Evolutionary conservation across 257 asterid genomes (phyloP).

Genomic region (Gentiana macrophylla): DNA sequence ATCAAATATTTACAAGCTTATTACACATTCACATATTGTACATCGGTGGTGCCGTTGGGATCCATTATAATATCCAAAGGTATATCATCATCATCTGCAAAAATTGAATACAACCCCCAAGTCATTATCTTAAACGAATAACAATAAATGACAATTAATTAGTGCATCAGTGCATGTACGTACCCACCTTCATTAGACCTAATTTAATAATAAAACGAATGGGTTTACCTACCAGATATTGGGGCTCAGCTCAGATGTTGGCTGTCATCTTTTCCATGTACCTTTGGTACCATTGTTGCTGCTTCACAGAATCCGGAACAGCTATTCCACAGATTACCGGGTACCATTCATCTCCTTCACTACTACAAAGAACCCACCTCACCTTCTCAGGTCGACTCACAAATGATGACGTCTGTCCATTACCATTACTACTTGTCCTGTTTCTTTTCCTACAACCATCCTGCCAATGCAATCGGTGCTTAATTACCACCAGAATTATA

Average conservation of each 20-base stretch:
- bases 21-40: background rate
- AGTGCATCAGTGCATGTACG: slow-evolving; percentile 5
- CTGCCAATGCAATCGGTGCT: too few relatives aligned
- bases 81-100: slow-evolving; percentile 20
- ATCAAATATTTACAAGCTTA: too few relatives aligned
- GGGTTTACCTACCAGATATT: too few relatives aligned
- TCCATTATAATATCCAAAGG: too few relatives aligned
- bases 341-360: slow-evolving; percentile 54
- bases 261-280: slow-evolving; percentile 39
- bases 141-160: background rate
- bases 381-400: slow-evolving; percentile 48
- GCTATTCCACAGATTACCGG: slow-evolving; percentile 35
- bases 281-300: slow-evolving; percentile 48
- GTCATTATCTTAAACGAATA: background rate
- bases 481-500: too few relatives aligned
- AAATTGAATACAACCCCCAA: slow-evolving; percentile 5
- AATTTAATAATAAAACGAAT: too few relatives aligned
- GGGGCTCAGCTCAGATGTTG: background rate
- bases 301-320: slow-evolving; percentile 48
- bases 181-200: too few relatives aligned
- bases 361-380: slow-evolving; percentile 61
- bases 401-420: slow-evolving; percentile 24
- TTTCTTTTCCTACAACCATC: slow-evolving; percentile 17
- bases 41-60: too few relatives aligned
- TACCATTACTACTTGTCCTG: background rate